A percentile compares a stretch with the other conserved stretches of the same genome.
phyloP scores from a whole-genome alignment of 2,329 filamentous ascomycete species.

The Tolypocladium paradoxum region DNA sequence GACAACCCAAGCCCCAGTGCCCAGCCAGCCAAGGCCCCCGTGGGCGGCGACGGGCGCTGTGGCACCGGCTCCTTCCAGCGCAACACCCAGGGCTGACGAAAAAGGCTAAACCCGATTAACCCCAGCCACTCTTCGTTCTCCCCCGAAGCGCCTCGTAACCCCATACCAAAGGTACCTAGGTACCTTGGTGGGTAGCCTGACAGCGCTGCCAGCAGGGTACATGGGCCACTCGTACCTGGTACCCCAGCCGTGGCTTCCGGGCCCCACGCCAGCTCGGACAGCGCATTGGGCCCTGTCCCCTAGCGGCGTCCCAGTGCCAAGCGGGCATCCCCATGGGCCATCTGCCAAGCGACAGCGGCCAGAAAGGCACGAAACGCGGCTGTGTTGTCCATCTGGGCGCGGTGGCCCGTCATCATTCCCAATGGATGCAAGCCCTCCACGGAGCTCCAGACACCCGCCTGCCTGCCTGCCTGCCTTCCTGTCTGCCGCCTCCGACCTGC shows the following conservation, averaged over 20 bases:
- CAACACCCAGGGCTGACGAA: constrained; percentile 1
- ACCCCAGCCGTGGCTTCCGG: background rate
- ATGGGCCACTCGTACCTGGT: background rate
- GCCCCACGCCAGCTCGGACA: background rate
- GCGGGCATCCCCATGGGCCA: background rate
- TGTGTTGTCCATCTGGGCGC: background rate
- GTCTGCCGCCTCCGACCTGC: constrained; percentile 7
- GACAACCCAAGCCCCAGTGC: background rate
- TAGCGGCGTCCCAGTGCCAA: background rate
- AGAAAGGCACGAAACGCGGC: background rate
- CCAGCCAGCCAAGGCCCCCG: background rate
- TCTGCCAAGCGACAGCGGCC: background rate
- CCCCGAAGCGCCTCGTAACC: too few species aligned
- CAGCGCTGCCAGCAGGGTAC: background rate
- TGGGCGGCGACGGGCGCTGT: background rate
- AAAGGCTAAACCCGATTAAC: constrained; percentile 1
- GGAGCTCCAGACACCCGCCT: background rate
- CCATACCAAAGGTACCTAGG: background rate
- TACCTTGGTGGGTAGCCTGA: background rate
- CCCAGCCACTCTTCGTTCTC: too few species aligned
- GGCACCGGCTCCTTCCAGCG: background rate
- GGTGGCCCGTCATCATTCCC: background rate
- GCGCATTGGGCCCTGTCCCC: background rate
- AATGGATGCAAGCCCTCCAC: too few species aligned
- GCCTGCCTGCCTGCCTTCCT: constrained; percentile 9